Evolutionary conservation across 768 basidiomycete genomes (phyloP).

Genomic region (Holtermannia corniformis): DNA sequence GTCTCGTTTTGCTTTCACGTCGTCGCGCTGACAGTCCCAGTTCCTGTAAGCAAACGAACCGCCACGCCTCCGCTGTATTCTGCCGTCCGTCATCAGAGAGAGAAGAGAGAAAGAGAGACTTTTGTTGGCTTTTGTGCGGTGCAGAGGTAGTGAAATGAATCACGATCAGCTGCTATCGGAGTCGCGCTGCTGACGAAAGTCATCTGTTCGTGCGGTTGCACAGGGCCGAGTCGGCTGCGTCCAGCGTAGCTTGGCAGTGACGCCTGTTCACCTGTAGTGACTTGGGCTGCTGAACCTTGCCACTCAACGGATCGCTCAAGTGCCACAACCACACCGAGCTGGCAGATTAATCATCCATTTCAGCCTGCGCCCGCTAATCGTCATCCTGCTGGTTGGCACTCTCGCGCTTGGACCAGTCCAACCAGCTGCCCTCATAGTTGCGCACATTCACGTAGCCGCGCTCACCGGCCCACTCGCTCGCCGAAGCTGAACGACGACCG

Average conservation of each 20-base stretch:
- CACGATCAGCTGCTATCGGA: too few relatives aligned
- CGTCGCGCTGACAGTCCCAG: too few relatives aligned
- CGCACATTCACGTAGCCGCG: constrained; percentile 65
- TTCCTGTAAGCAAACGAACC: too few relatives aligned
- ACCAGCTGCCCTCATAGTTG: constrained; percentile 81
- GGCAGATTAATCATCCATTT: not conserved
- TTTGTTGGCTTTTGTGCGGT: not conserved
- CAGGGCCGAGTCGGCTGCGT: too few relatives aligned
- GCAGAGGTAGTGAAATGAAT: constrained; percentile 10
- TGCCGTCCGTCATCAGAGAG: too few relatives aligned
- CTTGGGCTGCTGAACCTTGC: too few relatives aligned
- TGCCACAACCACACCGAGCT: not conserved
- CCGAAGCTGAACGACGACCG: constrained; percentile 70
- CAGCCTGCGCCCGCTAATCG: constrained; percentile 8
- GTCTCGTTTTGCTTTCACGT: constrained; percentile 6
- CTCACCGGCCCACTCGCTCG: constrained; percentile 68
- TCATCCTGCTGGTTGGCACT: constrained; percentile 28
- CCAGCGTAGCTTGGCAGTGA: too few relatives aligned
- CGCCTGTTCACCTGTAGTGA: too few relatives aligned
- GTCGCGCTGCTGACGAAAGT: too few relatives aligned
- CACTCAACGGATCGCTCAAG: too few relatives aligned
- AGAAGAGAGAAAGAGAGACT: constrained; percentile 7
- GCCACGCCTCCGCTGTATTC: too few relatives aligned
- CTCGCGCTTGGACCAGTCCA: constrained; percentile 63
- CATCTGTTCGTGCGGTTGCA: too few relatives aligned